Conservation (phyloP, 768 basidiomycete species). For the Exsudoporus frostii region DNA sequence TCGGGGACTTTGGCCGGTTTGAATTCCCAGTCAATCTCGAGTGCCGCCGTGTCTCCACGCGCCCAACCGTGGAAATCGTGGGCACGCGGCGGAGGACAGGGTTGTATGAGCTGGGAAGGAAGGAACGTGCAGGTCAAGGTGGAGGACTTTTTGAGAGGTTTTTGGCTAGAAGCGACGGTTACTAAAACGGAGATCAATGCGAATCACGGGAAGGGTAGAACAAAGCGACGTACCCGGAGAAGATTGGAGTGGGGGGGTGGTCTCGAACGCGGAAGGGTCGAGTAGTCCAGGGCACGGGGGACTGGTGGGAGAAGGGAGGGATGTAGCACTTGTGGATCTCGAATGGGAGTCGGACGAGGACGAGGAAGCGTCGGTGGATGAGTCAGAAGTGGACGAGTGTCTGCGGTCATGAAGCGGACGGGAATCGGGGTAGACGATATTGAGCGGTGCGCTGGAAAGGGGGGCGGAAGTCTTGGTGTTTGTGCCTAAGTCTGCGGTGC, state of each 20-base stretch:
- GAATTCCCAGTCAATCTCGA: conserved; percentile 55
- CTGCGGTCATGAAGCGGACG: conserved; percentile 27
- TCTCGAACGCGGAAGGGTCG: conserved; percentile 5
- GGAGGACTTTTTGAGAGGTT: conserved; percentile 24
- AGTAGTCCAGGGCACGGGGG: conserved; percentile 6
- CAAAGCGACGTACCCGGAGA: not conserved
- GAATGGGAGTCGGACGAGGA: conserved; percentile 22
- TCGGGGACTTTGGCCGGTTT: conserved; percentile 71
- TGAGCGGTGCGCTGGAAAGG: conserved; percentile 12
- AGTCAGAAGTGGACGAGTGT: conserved; percentile 26
- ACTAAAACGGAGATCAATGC: conserved; percentile 9
- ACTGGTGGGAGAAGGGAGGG: conserved; percentile 27
- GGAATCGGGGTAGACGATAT: conserved; percentile 4
- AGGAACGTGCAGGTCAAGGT: conserved; percentile 52
- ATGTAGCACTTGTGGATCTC: conserved; percentile 26
- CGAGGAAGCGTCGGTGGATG: conserved; percentile 20
- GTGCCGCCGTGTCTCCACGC: conserved; percentile 10
- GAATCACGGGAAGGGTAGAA: not conserved
- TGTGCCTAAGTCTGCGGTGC: conserved; percentile 16
- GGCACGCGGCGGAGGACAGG: conserved; percentile 18
- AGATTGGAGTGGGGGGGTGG: not conserved
- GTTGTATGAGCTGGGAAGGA: conserved; percentile 42
- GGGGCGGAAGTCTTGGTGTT: conserved; percentile 9
- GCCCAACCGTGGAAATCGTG: conserved; percentile 21
- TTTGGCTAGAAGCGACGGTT: conserved; percentile 2